phyloP scores from a whole-genome alignment of 2,329 filamentous ascomycete species.

The Colletotrichum spinosum region DNA sequence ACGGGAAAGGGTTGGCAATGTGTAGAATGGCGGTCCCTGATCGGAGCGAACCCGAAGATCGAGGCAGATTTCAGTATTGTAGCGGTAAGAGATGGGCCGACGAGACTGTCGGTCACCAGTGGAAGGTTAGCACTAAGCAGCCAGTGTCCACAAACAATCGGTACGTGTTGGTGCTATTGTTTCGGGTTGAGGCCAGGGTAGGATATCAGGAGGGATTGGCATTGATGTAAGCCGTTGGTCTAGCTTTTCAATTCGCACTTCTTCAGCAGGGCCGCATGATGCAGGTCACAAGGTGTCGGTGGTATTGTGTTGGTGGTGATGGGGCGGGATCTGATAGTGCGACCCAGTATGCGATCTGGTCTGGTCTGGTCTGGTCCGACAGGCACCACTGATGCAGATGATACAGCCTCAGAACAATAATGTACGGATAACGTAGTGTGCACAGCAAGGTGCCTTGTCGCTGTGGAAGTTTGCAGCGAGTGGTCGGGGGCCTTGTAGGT shows the following conservation, averaged over 20 bases:
- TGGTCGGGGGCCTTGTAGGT: too few species aligned
- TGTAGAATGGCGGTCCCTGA: constrained; percentile 8
- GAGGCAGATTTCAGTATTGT: constrained; percentile 5
- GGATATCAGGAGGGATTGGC: not conserved
- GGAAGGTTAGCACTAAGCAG: not conserved
- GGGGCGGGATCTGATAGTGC: constrained; percentile 2
- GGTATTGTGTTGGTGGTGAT: not conserved
- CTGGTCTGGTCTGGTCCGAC: too few species aligned
- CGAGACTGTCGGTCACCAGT: not conserved
- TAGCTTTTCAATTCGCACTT: not conserved
- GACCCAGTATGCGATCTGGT: too few species aligned
- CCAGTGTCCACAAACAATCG: not conserved
- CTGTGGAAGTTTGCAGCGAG: too few species aligned
- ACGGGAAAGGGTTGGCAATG: constrained; percentile 16
- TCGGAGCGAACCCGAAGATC: constrained; percentile 20
- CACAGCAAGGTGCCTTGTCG: too few species aligned
- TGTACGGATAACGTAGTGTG: too few species aligned
- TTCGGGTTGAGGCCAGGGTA: constrained; percentile 3
- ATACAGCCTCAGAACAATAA: too few species aligned
- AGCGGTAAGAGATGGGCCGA: not conserved
- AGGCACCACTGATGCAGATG: too few species aligned
- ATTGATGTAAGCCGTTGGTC: not conserved
- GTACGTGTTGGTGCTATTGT: constrained; percentile 3
- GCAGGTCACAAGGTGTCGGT: constrained; percentile 24
- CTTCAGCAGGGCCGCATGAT: constrained; percentile 31